phyloP scores from a whole-genome alignment of 345 rosid genomes.

The Eucalyptus polybractea region DNA sequence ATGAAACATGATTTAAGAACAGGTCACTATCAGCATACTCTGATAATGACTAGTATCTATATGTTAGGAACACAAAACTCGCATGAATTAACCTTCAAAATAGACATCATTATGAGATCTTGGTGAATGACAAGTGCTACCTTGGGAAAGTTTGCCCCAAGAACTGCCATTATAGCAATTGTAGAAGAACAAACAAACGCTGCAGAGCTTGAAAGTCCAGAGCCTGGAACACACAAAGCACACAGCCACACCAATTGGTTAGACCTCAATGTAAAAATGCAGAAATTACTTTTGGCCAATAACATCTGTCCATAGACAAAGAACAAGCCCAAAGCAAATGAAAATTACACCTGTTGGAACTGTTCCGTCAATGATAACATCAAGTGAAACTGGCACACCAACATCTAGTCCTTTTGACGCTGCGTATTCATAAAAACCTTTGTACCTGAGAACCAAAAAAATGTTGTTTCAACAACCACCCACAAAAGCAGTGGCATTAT shows the following conservation, averaged over 20 bases:
- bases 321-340: neutral
- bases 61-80: neutral
- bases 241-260: neutral
- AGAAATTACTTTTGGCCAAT: neutral
- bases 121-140: slow-evolving; percentile 6
- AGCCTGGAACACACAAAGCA: slow-evolving; percentile 36
- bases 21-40: neutral
- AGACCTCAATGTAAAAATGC: neutral
- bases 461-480: neutral
- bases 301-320: neutral
- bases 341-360: slow-evolving; percentile 78
- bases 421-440: slow-evolving; percentile 70
- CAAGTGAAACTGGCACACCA: slow-evolving; percentile 73
- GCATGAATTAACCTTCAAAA: neutral
- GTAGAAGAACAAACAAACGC: slow-evolving; percentile 96
- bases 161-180: slow-evolving; percentile 87
- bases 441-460: slow-evolving; percentile 37
- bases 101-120: neutral
- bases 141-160: slow-evolving; percentile 59
- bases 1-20: neutral
- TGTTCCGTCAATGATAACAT: slow-evolving; percentile 78
- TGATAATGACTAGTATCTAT: neutral
- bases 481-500: neutral
- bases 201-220: slow-evolving; percentile 92
- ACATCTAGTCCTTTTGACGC: slow-evolving; percentile 61